Conservation (phyloP, 2,329 filamentous ascomycete genomes). For the Passalora sequoiae region DNA sequence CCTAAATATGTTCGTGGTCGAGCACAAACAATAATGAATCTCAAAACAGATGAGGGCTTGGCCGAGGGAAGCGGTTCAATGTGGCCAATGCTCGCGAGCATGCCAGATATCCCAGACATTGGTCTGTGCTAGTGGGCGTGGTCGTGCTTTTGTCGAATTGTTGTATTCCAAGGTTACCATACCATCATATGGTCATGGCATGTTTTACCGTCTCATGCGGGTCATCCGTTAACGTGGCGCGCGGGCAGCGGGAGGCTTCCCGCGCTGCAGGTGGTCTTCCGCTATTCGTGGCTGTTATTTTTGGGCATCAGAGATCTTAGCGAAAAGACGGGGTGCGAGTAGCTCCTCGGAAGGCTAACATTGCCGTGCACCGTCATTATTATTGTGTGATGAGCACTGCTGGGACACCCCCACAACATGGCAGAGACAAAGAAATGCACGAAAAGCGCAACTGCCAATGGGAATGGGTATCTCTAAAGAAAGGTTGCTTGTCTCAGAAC, state of each 20-base stretch:
- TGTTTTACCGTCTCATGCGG: neutral
- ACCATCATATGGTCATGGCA: too few relatives aligned
- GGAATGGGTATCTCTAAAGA: too few relatives aligned
- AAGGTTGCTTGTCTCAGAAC: constrained; percentile 1
- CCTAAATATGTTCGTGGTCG: neutral
- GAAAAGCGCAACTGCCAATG: too few relatives aligned
- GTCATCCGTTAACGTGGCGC: constrained; percentile 2
- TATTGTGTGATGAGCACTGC: too few relatives aligned
- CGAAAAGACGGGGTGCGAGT: neutral
- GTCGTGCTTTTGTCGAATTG: too few relatives aligned
- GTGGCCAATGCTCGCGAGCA: too few relatives aligned
- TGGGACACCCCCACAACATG: too few relatives aligned
- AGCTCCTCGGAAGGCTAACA: neutral
- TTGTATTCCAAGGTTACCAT: too few relatives aligned
- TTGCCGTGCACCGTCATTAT: constrained; percentile 1
- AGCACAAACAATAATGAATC: too few relatives aligned
- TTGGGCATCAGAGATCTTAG: neutral
- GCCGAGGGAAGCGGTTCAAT: neutral
- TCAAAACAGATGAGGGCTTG: neutral
- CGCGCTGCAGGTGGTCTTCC: neutral
- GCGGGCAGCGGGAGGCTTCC: neutral
- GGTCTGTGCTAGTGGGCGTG: neutral
- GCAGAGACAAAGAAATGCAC: neutral
- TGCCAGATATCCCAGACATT: too few relatives aligned
- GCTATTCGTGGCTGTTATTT: constrained; percentile 1